Evolutionary conservation across 2,329 filamentous ascomycete species (phyloP).

Genomic region (Phyllosticta capitalensis): DNA sequence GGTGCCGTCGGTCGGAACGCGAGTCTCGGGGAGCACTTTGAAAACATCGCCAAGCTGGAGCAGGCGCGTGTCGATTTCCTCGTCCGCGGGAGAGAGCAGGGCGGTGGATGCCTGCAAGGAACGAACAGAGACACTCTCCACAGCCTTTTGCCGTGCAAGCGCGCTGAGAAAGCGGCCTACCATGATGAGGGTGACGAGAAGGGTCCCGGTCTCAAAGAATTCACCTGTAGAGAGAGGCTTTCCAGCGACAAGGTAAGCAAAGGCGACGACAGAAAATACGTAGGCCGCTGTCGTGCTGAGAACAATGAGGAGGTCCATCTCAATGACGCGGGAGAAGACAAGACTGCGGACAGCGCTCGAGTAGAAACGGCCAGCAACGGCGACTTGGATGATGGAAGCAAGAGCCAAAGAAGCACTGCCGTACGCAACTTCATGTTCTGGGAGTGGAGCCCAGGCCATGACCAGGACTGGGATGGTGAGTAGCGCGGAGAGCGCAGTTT

Average conservation of each 20-base stretch:
- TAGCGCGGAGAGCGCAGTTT: constrained; percentile 32
- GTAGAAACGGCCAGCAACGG: constrained; percentile 57
- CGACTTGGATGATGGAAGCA: constrained; percentile 56
- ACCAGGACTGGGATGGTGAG: constrained; percentile 44
- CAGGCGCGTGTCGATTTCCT: constrained; percentile 54
- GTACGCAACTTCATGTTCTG: constrained; percentile 37
- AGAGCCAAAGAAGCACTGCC: constrained; percentile 49
- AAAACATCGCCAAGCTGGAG: constrained; percentile 65
- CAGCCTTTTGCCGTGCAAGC: constrained; percentile 41
- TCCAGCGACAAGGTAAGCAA: constrained; percentile 29
- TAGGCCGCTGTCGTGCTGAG: constrained; percentile 59
- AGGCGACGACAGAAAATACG: constrained; percentile 47
- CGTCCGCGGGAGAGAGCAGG: constrained; percentile 32
- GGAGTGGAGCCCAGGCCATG: constrained; percentile 55
- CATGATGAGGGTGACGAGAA: constrained; percentile 45
- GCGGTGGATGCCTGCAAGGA: constrained; percentile 51
- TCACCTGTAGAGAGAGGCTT: constrained; percentile 27
- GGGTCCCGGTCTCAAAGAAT: constrained; percentile 48
- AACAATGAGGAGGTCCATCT: constrained; percentile 61
- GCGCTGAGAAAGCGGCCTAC: constrained; percentile 42
- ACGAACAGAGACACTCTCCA: constrained; percentile 42
- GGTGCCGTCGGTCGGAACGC: constrained; percentile 59
- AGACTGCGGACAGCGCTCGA: constrained; percentile 51
- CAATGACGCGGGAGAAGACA: constrained; percentile 48
- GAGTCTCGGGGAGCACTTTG: constrained; percentile 49